A percentile compares a stretch with the other conserved stretches of the same genome.
Evolutionary conservation across 192 early-diverging fungal genomes (phyloP).

Genomic region (Mycoemilia scoparia): DNA sequence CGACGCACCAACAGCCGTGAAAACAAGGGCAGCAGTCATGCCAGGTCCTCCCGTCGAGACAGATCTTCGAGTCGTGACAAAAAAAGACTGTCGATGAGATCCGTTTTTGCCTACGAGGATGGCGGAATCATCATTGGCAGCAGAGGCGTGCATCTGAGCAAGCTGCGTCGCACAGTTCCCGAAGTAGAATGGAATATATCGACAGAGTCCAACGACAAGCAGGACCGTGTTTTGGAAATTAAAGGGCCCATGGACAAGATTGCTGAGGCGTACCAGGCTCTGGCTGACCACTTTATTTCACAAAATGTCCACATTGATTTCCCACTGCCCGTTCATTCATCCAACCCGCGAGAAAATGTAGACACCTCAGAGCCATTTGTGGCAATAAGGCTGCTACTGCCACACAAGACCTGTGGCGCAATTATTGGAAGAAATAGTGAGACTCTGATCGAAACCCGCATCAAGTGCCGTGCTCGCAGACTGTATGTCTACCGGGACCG

Average conservation of each 20-base stretch:
- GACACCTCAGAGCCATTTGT: slow-evolving; percentile 23
- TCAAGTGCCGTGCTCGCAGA: slow-evolving; percentile 20
- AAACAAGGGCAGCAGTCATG: not conserved
- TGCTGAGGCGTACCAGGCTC: slow-evolving; percentile 23
- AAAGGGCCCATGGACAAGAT: slow-evolving; percentile 15
- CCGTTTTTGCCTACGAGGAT: slow-evolving; percentile 28
- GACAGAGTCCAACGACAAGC: slow-evolving; percentile 25
- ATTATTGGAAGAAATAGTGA: slow-evolving; percentile 31
- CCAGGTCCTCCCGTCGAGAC: slow-evolving; percentile 10
- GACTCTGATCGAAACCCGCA: slow-evolving; percentile 26
- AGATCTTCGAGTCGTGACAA: slow-evolving; percentile 14
- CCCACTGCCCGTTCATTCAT: slow-evolving; percentile 19
- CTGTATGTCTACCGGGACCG: slow-evolving; percentile 32
- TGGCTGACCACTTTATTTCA: slow-evolving; percentile 30
- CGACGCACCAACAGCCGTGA: slow-evolving; percentile 1
- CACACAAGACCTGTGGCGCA: slow-evolving; percentile 30
- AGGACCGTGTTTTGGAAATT: slow-evolving; percentile 26
- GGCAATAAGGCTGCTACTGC: slow-evolving; percentile 23
- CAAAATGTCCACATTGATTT: slow-evolving; percentile 29
- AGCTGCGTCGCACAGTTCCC: slow-evolving; percentile 16
- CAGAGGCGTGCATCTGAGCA: slow-evolving; percentile 24
- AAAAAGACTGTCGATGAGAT: slow-evolving; percentile 28
- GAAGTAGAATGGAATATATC: slow-evolving; percentile 29
- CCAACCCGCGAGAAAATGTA: slow-evolving; percentile 21
- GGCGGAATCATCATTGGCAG: slow-evolving; percentile 31